phyloP scores from a whole-genome alignment of 2,329 filamentous ascomycete genomes.

The Thielaviopsis euricoi region DNA sequence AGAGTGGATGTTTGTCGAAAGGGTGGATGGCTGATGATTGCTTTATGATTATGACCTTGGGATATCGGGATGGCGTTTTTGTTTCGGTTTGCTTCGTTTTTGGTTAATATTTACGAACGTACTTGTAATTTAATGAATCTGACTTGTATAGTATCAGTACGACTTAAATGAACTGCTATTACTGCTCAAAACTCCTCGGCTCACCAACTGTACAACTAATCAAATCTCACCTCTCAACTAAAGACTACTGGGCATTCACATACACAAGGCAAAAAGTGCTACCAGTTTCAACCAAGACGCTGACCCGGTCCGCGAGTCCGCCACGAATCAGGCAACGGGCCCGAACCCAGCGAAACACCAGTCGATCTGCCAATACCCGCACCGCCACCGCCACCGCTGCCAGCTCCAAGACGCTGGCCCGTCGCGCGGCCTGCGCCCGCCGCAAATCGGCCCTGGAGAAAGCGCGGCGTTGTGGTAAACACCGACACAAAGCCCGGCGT shows the following conservation, averaged over 20 bases:
- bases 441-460: conserved; percentile 1
- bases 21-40: not conserved
- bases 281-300: conserved; percentile 34
- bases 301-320: conserved; percentile 43
- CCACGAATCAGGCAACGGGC: conserved; percentile 48
- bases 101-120: not conserved
- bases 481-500: conserved; percentile 58
- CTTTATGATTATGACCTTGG: conserved; percentile 2
- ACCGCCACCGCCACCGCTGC: not conserved
- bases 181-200: not conserved
- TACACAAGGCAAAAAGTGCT: no score
- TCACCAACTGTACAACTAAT: not conserved
- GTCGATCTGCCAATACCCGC: conserved; percentile 1
- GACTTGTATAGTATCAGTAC: no score
- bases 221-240: no score
- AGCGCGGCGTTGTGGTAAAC: conserved; percentile 35
- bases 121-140: not conserved
- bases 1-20: no score
- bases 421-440: not conserved
- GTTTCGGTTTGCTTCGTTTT: not conserved
- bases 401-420: not conserved
- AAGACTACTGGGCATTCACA: no score
- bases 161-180: not conserved
- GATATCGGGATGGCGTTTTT: not conserved
- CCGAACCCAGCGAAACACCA: conserved; percentile 15